A percentile compares a stretch with the other conserved stretches of the same genome.
Conservation (phyloP, 345 rosid genomes). For the Gynandropsis gynandra region DNA sequence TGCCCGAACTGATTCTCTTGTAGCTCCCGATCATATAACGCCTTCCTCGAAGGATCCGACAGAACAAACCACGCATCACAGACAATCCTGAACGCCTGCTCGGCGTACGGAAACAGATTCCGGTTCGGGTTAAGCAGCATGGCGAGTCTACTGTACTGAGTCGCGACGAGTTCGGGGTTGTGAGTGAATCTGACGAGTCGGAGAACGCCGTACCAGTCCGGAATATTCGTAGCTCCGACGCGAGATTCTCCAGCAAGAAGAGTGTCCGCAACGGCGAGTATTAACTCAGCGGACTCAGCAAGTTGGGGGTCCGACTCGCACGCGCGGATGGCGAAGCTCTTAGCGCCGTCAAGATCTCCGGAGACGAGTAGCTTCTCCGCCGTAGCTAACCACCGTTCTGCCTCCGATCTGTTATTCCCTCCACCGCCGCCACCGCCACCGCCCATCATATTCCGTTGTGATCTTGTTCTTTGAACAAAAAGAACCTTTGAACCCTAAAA, state of each 20-base stretch:
- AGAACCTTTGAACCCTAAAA: too few species aligned
- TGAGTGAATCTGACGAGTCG: conserved; percentile 48
- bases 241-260: conserved; percentile 41
- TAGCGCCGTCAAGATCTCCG: conserved; percentile 59
- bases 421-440: conserved; percentile 22
- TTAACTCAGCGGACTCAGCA: conserved; percentile 35
- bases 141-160: conserved; percentile 57
- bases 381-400: conserved; percentile 58
- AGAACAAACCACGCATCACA: conserved; percentile 62
- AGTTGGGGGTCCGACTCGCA: conserved; percentile 52
- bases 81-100: conserved; percentile 53
- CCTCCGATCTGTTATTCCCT: conserved; percentile 41
- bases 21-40: conserved; percentile 50
- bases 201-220: conserved; percentile 58
- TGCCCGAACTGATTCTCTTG: conserved; percentile 42
- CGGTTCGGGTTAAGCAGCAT: conserved; percentile 42
- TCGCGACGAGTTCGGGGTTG: conserved; percentile 44
- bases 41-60: conserved; percentile 46
- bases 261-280: conserved; percentile 60
- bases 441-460: too few species aligned
- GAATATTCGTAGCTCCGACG: conserved; percentile 20
- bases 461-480: too few species aligned
- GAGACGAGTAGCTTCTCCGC: conserved; percentile 62
- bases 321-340: conserved; percentile 56
- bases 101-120: conserved; percentile 48